Evolutionary conservation across 2,329 filamentous ascomycete genomes (phyloP).

Genomic region (Monosporascus sp.): DNA sequence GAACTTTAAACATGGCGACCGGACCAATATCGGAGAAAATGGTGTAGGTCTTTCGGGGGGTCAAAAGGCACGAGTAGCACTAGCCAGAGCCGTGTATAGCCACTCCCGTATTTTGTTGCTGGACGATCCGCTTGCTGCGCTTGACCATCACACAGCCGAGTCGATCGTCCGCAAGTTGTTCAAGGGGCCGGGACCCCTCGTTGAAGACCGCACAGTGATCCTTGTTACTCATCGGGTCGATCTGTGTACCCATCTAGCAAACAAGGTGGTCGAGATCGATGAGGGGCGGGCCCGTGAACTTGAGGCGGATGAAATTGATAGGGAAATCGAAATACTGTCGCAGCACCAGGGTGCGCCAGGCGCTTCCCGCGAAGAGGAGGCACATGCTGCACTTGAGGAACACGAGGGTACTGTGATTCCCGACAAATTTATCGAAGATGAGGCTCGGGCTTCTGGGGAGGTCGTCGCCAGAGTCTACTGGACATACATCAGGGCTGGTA

Average conservation of each 20-base stretch:
- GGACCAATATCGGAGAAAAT: slow-evolving; percentile 55
- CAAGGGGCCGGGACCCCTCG: slow-evolving; percentile 52
- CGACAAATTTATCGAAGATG: slow-evolving; percentile 75
- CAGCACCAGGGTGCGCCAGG: slow-evolving; percentile 17
- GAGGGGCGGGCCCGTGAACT: slow-evolving; percentile 51
- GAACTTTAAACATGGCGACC: slow-evolving; percentile 51
- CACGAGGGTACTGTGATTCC: slow-evolving; percentile 49
- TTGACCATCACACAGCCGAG: slow-evolving; percentile 58
- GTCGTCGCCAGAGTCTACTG: slow-evolving; percentile 75
- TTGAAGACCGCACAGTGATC: slow-evolving; percentile 63
- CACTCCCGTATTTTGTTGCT: slow-evolving; percentile 50
- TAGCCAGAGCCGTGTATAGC: slow-evolving; percentile 59
- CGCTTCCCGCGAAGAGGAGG: slow-evolving; percentile 24
- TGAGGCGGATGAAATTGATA: slow-evolving; percentile 37
- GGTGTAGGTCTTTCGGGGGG: slow-evolving; percentile 59
- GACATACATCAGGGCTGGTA: slow-evolving; percentile 79
- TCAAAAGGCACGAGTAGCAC: slow-evolving; percentile 56
- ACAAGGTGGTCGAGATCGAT: slow-evolving; percentile 66
- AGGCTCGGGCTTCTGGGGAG: slow-evolving; percentile 66
- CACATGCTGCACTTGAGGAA: slow-evolving; percentile 26
- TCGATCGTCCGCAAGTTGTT: slow-evolving; percentile 58
- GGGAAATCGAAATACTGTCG: slow-evolving; percentile 29
- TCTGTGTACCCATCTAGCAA: slow-evolving; percentile 65
- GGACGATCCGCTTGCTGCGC: slow-evolving; percentile 57
- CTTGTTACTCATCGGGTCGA: slow-evolving; percentile 78